Evolutionary conservation across 495 filamentous ascomycete genomes (phyloP), one percentile per base, ranked within the genome.

Genomic region (Hypoxylon rickii): DNA sequence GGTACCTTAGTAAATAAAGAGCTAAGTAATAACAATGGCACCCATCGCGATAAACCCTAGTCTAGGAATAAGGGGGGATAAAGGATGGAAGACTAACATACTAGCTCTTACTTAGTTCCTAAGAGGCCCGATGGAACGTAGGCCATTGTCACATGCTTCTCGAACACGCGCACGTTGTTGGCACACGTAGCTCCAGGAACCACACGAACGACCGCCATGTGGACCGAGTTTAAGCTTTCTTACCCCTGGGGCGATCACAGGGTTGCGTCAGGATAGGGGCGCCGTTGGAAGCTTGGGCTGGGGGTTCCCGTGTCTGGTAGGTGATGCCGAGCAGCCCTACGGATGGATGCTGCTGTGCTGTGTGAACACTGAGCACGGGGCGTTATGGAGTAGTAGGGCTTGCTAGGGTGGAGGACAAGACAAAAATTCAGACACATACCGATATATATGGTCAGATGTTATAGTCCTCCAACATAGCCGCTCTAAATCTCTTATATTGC

Each of bases 91-190:
- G 42, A 11, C 42, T 44, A 44, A n/a, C n/a, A n/a, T 26, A 32
- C 42, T 26, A 3, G n/a, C 31, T 44, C n/a, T 19, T 33, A 44
- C 26, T 26, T 44, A 44, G 36, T 38, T 17, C 15, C 36, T 17
- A 5, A 38, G 15, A 38, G n/a, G n/a, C n/a, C n/a, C n/a, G n/a
- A n/a, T n/a, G n/a, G n/a, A n/a, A n/a, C n/a, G n/a, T n/a, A n/a
- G n/a, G n/a, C 36, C 36, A 17, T 38, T 38, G 6, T 44, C 42
- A 44, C 42, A 44, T 44, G 24, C 42, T 44, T 33, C 24, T 26
- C 18, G 21, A 24, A 36, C 24, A 16, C 10, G 17, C 20, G 13
- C n/a, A n/a, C n/a, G n/a, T n/a, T n/a, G n/a, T n/a, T n/a, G n/a
- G 8, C 12, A 5, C 8, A 38, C 18, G 13, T 1, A 13, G 18